Evolutionary conservation across 768 basidiomycete genomes (phyloP), one percentile per base, ranked within the genome.

Genomic region (Boletus insuetus): DNA sequence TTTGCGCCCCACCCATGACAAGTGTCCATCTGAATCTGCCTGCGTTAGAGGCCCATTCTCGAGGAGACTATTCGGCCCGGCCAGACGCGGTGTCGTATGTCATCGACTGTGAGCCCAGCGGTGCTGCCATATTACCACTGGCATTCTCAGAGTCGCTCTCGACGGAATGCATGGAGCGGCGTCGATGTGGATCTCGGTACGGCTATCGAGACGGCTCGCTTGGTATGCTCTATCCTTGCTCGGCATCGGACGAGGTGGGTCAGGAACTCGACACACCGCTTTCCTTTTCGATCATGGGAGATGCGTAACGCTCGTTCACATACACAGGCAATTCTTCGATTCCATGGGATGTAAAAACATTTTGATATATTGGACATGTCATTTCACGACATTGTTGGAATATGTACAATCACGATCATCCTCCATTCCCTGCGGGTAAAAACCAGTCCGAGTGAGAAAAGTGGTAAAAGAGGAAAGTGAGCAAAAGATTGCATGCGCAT

Each of bases 351-450:
- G 34, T 35, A 35, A 9, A 14, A 24, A 24, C 24, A 24, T 3
- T 24, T 24, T 24, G 24, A 24, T 24, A 24, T 24, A 24, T 24
- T 51, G 34, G 40, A 40, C 47, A 41, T 60, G 43, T 31, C 43
- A 49, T 53, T 49, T 48, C 37, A 48, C 34, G 17, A 49, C 37
- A 34, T 20, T 16, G 11, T 46, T 51, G 41, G 53, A 55, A 48
- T 68, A 68, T 66, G 58, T 62, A 72, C 65, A 59, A 32, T 49
- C 53, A 63, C 48, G 58, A 63, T 55, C 59, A 62, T 67, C 58
- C 57, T 62, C 62, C 64, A 53, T 64, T 66, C 58, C 69, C 53
- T 61, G 64, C 47, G 61, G 60, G 61, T 62, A 64, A 52, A 48
- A 34, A 54, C 46, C 42, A 46, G 58, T 66, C 60, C 64, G 35